Evolutionary conservation across 2,329 filamentous ascomycete genomes (phyloP), one percentile per base, ranked within the genome.

Genomic region (Sarocladium kiliense): DNA sequence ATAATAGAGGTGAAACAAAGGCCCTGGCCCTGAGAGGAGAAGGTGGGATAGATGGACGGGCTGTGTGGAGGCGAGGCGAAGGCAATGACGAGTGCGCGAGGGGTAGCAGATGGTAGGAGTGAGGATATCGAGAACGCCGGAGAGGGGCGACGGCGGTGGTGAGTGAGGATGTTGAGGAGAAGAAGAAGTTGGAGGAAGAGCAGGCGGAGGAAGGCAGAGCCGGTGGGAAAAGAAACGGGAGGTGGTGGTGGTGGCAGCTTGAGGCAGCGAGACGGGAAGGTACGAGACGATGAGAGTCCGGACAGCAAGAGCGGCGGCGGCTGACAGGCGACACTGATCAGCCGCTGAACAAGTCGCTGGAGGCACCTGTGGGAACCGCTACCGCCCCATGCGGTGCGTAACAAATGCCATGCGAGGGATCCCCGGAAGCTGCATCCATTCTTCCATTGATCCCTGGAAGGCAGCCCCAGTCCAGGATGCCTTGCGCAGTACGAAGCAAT

Each of bases 1-100:
- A 27, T 27, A 51, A 51, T 51, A 36, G 47, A 51, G 47, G 47
- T 51, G 47, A 51, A 51, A 51, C 47, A 36, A 51, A 21, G 26
- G 30, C 26, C 47, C 25, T 32, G 44, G 44, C 18, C 5, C 44
- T 32, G 44, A 25, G 26, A 49, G 44, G 26, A 49, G 44, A 32
- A 49, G 30, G 44, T 51, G 47, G 47, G 47, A 51, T 51, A 34
- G 50, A 39, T 53, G 50, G 32, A 23, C 21, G 14, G 32, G 9
- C 21, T 25, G 10, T 53, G 50, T 39, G 34, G 50, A 53, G 50
- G 50, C 26, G 50, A 53, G 18, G 50, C 34, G 18, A 23, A 23
- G 19, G 30, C 32, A 34, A 53, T 53, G 50, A 39, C 32, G 36
- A 41, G 50, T 41, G 47, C 26, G 47, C 6, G 16, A 23, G 18